Percentiles rank a stretch among this genome's conserved stretches.
phyloP scores from a whole-genome alignment of 2,329 filamentous ascomycete genomes.

The Rutstroemia sydowiana region DNA sequence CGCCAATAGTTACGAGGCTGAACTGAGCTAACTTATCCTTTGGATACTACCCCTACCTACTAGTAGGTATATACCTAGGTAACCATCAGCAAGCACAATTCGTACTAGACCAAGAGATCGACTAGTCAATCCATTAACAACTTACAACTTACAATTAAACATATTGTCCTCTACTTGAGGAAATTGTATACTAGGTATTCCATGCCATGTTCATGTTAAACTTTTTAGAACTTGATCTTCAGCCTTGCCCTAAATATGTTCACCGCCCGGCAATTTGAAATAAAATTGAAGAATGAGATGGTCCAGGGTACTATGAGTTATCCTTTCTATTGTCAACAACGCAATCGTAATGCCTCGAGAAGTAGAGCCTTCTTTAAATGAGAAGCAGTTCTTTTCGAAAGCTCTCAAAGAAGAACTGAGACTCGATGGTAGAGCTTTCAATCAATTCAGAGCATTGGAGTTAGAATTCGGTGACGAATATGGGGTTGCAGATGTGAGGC shows the following conservation, averaged over 20 bases:
- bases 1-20: not conserved
- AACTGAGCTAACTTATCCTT: not conserved
- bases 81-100: too few relatives aligned
- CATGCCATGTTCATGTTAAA: too few relatives aligned
- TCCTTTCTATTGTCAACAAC: not conserved
- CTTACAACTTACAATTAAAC: too few relatives aligned
- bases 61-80: too few relatives aligned
- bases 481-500: slow-evolving; percentile 76
- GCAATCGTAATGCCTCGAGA: slow-evolving; percentile 70
- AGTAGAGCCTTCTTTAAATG: slow-evolving; percentile 81
- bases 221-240: not conserved
- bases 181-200: too few relatives aligned
- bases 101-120: too few relatives aligned
- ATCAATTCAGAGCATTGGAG: slow-evolving; percentile 70
- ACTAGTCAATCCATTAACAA: too few relatives aligned
- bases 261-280: not conserved
- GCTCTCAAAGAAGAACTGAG: slow-evolving; percentile 75
- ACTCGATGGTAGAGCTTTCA: slow-evolving; percentile 73
- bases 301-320: not conserved
- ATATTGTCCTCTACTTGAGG: too few relatives aligned
- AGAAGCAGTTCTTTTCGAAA: slow-evolving; percentile 77
- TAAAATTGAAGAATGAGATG: not conserved
- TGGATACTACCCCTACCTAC: too few relatives aligned
- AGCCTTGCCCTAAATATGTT: not conserved
- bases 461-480: slow-evolving; percentile 85